Evolutionary conservation across 805 yeast genomes (phyloP), one percentile per base, ranked within the genome.

Genomic region (Teunomyces barrocoloradensis): DNA sequence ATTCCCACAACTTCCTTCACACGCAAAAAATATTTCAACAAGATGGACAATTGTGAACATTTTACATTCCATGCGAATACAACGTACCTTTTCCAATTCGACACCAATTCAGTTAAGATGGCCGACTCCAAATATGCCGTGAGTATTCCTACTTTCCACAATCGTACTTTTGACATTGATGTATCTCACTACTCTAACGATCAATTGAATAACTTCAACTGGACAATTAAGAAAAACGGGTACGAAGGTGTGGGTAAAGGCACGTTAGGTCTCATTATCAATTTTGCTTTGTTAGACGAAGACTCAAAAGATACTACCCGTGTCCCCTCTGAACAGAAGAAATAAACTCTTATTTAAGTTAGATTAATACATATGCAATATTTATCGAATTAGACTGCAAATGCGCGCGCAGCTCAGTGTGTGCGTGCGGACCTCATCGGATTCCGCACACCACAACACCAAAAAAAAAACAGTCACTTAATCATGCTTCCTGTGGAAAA

Each of bases 81-180:
- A 15, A 54, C 61, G 4, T 83, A 82, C 51, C 53, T 59, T 18
- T 69, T 83, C 46, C 79, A 76, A 48, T 84, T 84, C 56, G 78
- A 74, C 51, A 81, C 86, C 2, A 77, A 79, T 23, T 74, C 74
- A 44, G 55, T 84, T 21, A 78, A 77, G 41, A 57, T 82, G 65
- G 69, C 76, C 17, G 73, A 76, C 54, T 73, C 81, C 3, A 66
- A 73, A 30, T 78, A 82, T 51, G 72, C 75, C 7, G 73, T 84
- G 3, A 64, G 73, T 46, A 63, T 83, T 40, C 88, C 88, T 0
- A 69, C 74, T 2, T 64, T 57, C 42, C 66, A 68, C 5, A 57
- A 53, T 27, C 79, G 78, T 33, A 74, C 80, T 1, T 74, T 74
- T 44, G 76, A 73, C 43, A 57, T 78, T 30, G 66, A 75, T 49